These are phyloP conservation scores for Candida sp. DNA, from an alignment of 1,139 yeast species.

Conservation along the genomic window DNA sequence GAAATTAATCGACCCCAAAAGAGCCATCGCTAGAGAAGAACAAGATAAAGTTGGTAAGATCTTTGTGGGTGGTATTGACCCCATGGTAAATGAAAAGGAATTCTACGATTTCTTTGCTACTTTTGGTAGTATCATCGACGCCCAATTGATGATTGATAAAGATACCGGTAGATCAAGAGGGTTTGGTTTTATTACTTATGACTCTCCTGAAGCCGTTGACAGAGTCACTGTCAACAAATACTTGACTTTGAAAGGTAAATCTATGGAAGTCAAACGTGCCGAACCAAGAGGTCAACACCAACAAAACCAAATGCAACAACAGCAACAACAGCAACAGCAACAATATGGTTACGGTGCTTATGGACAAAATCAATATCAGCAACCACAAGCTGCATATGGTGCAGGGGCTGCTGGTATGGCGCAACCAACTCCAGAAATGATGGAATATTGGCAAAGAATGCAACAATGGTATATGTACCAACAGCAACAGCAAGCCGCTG, in stretches of 20 bases:
- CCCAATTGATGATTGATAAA: constrained; percentile 96
- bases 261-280: constrained; percentile 97
- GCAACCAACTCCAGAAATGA: constrained; percentile 80
- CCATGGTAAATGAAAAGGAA: constrained; percentile 91
- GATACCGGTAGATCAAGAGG: constrained; percentile 98
- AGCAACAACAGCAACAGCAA: constrained; percentile 35
- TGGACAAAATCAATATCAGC: constrained; percentile 20
- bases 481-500: constrained; percentile 40
- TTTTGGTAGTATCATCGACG: constrained; percentile 93
- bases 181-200: constrained; percentile 96
- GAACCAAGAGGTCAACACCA: constrained; percentile 76
- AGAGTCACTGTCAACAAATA: constrained; percentile 82
- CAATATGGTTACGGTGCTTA: constrained; percentile 35
- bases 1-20: constrained; percentile 94
- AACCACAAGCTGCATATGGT: constrained; percentile 28
- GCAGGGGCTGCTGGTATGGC: constrained; percentile 15
- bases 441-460: constrained; percentile 85
- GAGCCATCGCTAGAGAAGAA: constrained; percentile 98
- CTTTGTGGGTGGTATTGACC: constrained; percentile 97
- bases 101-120: constrained; percentile 85
- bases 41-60: constrained; percentile 98
- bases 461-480: constrained; percentile 72
- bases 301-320: constrained; percentile 32
- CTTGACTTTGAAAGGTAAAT: constrained; percentile 80
- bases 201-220: constrained; percentile 94